Conservation (phyloP, 345 rosid species). For the Ceriops tagal region DNA sequence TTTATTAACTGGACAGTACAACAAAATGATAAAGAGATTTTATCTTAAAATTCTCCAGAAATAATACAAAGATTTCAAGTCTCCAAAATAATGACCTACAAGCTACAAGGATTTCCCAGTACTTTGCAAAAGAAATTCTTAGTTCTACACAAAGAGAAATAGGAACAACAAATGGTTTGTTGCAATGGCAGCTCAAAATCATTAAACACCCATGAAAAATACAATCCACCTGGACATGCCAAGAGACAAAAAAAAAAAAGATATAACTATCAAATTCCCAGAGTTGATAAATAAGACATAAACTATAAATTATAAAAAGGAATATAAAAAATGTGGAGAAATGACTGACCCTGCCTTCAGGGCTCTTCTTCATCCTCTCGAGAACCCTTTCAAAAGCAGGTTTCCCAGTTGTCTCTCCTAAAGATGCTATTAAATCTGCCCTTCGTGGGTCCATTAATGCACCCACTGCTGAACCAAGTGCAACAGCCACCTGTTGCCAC, state of each 20-base stretch:
- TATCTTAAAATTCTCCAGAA: not conserved
- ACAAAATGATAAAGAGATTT: not conserved
- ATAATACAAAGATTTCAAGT: not conserved
- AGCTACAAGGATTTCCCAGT: no score
- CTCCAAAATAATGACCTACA: no score
- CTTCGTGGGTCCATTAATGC: slow-evolving; percentile 67
- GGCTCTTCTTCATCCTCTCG: slow-evolving; percentile 55
- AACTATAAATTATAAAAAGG: no score
- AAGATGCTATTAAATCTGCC: slow-evolving; percentile 71
- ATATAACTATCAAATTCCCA: no score
- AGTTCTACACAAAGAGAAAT: no score
- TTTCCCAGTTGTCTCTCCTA: slow-evolving; percentile 72
- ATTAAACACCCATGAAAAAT: not conserved
- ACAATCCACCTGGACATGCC: not conserved
- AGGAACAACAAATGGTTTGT: no score
- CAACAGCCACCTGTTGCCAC: slow-evolving; percentile 77
- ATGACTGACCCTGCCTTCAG: slow-evolving; percentile 59
- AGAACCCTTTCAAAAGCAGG: slow-evolving; percentile 70
- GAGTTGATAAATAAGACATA: no score
- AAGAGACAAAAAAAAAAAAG: not conserved
- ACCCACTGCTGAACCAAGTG: slow-evolving; percentile 62
- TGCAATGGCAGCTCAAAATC: not conserved
- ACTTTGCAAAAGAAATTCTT: no score
- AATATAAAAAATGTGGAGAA: not conserved
- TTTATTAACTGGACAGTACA: not conserved